A percentile compares a stretch with the other conserved stretches of the same genome.
Conservation (phyloP, 2,329 filamentous ascomycete genomes). For the Sphaerostilbella broomeana region DNA sequence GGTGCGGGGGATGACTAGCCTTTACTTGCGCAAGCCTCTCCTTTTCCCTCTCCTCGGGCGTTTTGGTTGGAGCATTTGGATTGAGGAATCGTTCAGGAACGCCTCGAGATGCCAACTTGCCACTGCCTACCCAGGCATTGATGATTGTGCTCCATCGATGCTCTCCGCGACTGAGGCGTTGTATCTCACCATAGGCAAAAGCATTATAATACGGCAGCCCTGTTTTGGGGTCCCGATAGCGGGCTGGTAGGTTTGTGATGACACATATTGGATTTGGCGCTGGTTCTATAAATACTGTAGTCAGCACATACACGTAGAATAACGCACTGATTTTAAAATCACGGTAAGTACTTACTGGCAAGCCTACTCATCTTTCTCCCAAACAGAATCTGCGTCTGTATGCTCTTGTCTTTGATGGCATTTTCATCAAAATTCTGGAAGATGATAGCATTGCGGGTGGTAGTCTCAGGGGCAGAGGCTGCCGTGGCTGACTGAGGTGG, state of each 20-base stretch:
- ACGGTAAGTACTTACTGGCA: constrained; percentile 48
- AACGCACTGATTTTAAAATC: no score
- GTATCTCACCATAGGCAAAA: constrained; percentile 75
- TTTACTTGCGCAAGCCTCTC: constrained; percentile 3
- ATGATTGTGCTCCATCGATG: constrained; percentile 78
- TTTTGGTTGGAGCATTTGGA: constrained; percentile 20
- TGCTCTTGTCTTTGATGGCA: constrained; percentile 47
- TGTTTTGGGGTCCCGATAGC: constrained; percentile 79
- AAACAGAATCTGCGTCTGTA: constrained; percentile 54
- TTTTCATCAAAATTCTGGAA: constrained; percentile 54
- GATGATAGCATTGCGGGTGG: constrained; percentile 50
- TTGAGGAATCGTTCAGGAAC: constrained; percentile 71
- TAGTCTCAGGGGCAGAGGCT: constrained; percentile 5
- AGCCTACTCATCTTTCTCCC: constrained; percentile 53
- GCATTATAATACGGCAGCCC: constrained; percentile 74
- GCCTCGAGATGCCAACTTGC: constrained; percentile 58
- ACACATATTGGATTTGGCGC: constrained; percentile 57
- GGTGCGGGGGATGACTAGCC: neutral
- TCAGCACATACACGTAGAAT: no score
- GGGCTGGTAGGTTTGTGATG: constrained; percentile 75
- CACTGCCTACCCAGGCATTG: constrained; percentile 74
- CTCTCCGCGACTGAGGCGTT: constrained; percentile 63
- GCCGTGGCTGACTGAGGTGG: constrained; percentile 1
- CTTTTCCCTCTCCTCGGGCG: constrained; percentile 17
- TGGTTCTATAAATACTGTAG: constrained; percentile 43